phyloP scores from a whole-genome alignment of 345 rosid species.

The Corchorus capsularis region DNA sequence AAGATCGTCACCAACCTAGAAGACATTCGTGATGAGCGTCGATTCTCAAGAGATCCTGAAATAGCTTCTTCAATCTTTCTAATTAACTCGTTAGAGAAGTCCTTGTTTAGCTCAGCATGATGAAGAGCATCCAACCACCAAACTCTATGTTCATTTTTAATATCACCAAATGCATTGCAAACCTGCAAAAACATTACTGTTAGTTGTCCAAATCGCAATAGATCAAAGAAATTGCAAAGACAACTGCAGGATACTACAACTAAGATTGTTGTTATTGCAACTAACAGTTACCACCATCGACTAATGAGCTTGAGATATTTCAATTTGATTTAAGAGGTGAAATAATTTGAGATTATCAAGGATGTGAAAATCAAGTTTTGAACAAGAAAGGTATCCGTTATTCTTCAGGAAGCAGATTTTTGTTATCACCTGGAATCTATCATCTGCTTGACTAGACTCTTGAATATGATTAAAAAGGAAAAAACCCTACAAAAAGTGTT shows the following conservation, averaged over 20 bases:
- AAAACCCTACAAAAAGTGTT: neutral
- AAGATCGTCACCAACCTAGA: constrained; percentile 47
- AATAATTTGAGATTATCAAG: neutral
- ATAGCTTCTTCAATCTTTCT: constrained; percentile 88
- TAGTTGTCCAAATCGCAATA: neutral
- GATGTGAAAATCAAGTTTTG: neutral
- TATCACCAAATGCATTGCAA: constrained; percentile 44
- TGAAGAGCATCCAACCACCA: constrained; percentile 95
- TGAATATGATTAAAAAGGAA: constrained; percentile 7
- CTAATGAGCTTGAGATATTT: neutral
- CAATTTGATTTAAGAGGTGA: neutral
- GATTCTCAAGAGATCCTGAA: constrained; percentile 57
- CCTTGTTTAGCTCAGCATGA: constrained; percentile 65
- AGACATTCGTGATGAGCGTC: constrained; percentile 50
- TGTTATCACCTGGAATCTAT: neutral
- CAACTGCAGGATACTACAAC: neutral
- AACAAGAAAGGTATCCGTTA: neutral
- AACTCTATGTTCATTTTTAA: constrained; percentile 42
- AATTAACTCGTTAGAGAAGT: constrained; percentile 61
- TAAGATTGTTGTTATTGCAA: neutral
- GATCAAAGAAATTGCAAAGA: neutral
- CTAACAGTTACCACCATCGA: neutral
- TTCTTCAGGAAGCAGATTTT: neutral
- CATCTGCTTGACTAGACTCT: constrained; percentile 2
- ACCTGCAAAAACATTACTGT: constrained; percentile 49